Conservation (phyloP, 441 rosid species). For the Codiaeum variegatum region DNA sequence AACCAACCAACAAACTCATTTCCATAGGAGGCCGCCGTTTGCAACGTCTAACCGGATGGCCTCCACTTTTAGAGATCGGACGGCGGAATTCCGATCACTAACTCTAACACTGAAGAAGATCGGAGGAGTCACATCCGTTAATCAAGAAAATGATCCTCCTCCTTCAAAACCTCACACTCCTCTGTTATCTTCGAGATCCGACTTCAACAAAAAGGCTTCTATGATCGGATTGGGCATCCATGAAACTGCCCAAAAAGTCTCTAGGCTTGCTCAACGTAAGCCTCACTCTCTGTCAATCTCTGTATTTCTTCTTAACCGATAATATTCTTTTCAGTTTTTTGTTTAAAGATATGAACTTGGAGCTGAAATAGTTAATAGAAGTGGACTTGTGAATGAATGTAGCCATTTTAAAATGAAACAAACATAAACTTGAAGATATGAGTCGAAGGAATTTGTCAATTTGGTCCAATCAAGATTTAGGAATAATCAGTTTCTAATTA, state of each 20-base stretch:
- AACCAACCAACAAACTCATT: neutral
- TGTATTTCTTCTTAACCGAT: neutral
- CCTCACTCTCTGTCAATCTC: neutral
- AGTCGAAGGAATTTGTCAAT: neutral
- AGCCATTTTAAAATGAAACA: neutral
- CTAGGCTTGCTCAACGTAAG: constrained; percentile 66
- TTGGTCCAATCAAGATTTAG: neutral
- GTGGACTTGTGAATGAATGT: neutral
- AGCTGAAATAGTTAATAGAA: neutral
- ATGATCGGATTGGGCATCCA: constrained; percentile 62
- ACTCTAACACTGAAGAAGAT: constrained; percentile 59
- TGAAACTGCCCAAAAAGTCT: constrained; percentile 70
- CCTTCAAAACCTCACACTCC: constrained; percentile 29
- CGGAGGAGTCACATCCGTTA: constrained; percentile 41
- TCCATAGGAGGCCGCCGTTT: constrained; percentile 7
- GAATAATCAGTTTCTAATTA: neutral
- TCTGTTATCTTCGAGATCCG: constrained; percentile 54
- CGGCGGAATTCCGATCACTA: constrained; percentile 77
- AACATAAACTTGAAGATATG: neutral
- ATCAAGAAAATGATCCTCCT: constrained; percentile 25
- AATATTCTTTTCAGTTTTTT: neutral
- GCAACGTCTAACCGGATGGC: constrained; percentile 34
- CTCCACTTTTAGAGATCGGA: constrained; percentile 64
- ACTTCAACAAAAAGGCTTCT: constrained; percentile 76
- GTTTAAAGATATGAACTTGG: neutral